Evolutionary conservation across 192 early-diverging fungal genomes (phyloP).

Genomic region (Irineochytrium annulatum): DNA sequence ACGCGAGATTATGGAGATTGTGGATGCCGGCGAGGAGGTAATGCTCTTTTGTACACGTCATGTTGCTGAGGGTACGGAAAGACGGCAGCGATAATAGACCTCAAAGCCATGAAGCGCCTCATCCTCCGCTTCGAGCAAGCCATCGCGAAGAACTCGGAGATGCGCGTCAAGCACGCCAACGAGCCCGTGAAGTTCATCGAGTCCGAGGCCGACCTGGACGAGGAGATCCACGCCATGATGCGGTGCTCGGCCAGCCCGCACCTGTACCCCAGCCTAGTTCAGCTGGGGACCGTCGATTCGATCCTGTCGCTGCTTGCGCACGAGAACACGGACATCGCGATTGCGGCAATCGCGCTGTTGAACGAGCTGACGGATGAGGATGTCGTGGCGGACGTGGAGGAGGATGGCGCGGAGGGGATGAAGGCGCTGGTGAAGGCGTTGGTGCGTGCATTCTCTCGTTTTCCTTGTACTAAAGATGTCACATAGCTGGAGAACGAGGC

Average conservation of each 20-base stretch:
- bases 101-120: slow-evolving; percentile 64
- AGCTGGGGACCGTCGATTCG: slow-evolving; percentile 59
- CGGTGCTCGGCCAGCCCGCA: slow-evolving; percentile 76
- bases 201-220: slow-evolving; percentile 92
- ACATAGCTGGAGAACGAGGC: slow-evolving; percentile 54
- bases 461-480: slow-evolving; percentile 1
- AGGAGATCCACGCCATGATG: slow-evolving; percentile 76
- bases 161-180: slow-evolving; percentile 74
- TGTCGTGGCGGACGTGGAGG: slow-evolving; percentile 48
- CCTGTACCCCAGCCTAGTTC: slow-evolving; percentile 67
- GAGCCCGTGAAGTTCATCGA: slow-evolving; percentile 84
- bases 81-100: slow-evolving; percentile 52
- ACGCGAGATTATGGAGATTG: slow-evolving; percentile 72
- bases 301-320: slow-evolving; percentile 78
- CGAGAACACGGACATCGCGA: slow-evolving; percentile 91
- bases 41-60: slow-evolving; percentile 8
- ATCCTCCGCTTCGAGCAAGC: slow-evolving; percentile 80
- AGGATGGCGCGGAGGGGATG: slow-evolving; percentile 62
- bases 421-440: slow-evolving; percentile 65
- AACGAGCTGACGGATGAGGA: slow-evolving; percentile 93
- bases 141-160: slow-evolving; percentile 81
- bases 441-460: slow-evolving; percentile 27
- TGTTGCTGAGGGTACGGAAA: background rate
- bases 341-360: slow-evolving; percentile 78
- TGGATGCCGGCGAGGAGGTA: slow-evolving; percentile 82